phyloP scores from a whole-genome alignment of 768 basidiomycete genomes.

The Pulveroboletus ravenelii region DNA sequence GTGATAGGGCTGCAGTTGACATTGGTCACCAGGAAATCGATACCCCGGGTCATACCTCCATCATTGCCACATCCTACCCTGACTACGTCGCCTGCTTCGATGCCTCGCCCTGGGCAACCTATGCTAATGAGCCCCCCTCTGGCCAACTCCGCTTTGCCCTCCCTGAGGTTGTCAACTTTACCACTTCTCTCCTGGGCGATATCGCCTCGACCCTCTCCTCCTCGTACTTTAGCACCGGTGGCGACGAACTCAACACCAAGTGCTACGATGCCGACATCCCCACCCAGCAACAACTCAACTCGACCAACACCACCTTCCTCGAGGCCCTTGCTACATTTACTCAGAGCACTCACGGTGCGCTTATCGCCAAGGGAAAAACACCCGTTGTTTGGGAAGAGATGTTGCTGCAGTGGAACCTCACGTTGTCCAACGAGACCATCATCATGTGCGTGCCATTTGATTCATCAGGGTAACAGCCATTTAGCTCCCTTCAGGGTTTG shows the following conservation, averaged over 20 bases:
- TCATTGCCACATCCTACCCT: constrained; percentile 61
- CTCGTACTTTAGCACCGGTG: constrained; percentile 72
- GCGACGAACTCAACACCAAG: constrained; percentile 70
- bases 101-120: constrained; percentile 52
- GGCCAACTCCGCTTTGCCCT: constrained; percentile 78
- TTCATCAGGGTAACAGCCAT: not conserved
- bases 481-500: constrained; percentile 34
- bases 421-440: constrained; percentile 38
- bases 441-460: constrained; percentile 30
- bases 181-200: constrained; percentile 46
- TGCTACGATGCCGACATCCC: constrained; percentile 62
- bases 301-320: constrained; percentile 49
- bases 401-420: constrained; percentile 37
- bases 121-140: constrained; percentile 72
- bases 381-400: constrained; percentile 82
- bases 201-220: constrained; percentile 52
- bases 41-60: constrained; percentile 76
- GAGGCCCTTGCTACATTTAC: constrained; percentile 64
- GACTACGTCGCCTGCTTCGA: constrained; percentile 67
- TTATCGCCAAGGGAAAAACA: constrained; percentile 57
- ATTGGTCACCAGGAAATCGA: constrained; percentile 61
- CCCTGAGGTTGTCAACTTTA: constrained; percentile 55
- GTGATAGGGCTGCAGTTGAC: not conserved
- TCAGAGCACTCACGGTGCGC: constrained; percentile 50
- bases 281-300: constrained; percentile 53